phyloP scores from a whole-genome alignment of 371 early-diverging fungal genomes.

The Coemansia sp. region DNA sequence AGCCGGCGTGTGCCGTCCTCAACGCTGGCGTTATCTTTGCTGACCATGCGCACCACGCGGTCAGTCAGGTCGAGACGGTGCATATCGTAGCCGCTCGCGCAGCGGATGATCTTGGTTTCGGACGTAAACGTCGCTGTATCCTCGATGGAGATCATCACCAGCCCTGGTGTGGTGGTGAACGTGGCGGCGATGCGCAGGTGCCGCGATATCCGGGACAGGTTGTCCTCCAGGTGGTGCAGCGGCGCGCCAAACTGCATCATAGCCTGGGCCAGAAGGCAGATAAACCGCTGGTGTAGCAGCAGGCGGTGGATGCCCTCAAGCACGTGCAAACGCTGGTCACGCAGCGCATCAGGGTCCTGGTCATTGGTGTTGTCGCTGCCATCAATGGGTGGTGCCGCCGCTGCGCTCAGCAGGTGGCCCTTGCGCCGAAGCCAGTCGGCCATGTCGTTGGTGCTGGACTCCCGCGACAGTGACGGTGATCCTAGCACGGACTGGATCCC shows the following conservation, averaged over 20 bases:
- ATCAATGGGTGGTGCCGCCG: neutral
- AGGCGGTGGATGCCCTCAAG: slow-evolving; percentile 51
- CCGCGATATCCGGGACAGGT: slow-evolving; percentile 28
- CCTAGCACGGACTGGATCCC: slow-evolving; percentile 16
- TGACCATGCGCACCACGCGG: slow-evolving; percentile 19
- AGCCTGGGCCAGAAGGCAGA: slow-evolving; percentile 64
- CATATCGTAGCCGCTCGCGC: slow-evolving; percentile 64
- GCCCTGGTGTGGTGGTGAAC: slow-evolving; percentile 66
- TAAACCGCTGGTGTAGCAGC: slow-evolving; percentile 62
- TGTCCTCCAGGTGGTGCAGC: slow-evolving; percentile 63
- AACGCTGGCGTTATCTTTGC: slow-evolving; percentile 51
- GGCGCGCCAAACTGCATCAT: slow-evolving; percentile 63
- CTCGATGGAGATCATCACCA: slow-evolving; percentile 69
- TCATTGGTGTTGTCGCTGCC: neutral
- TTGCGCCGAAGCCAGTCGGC: slow-evolving; percentile 17
- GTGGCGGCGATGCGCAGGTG: slow-evolving; percentile 66
- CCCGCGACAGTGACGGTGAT: slow-evolving; percentile 11
- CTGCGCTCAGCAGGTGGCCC: slow-evolving; percentile 2
- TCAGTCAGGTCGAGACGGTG: slow-evolving; percentile 63
- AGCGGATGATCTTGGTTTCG: slow-evolving; percentile 71
- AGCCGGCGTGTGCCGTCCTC: slow-evolving; percentile 26
- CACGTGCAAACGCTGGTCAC: slow-evolving; percentile 6
- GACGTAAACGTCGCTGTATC: slow-evolving; percentile 71
- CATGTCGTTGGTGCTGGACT: slow-evolving; percentile 11
- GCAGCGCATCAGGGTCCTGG: slow-evolving; percentile 1